Evolutionary conservation across 371 early-diverging fungal species (phyloP).

Genomic region (Basidiobolus meristosporus): DNA sequence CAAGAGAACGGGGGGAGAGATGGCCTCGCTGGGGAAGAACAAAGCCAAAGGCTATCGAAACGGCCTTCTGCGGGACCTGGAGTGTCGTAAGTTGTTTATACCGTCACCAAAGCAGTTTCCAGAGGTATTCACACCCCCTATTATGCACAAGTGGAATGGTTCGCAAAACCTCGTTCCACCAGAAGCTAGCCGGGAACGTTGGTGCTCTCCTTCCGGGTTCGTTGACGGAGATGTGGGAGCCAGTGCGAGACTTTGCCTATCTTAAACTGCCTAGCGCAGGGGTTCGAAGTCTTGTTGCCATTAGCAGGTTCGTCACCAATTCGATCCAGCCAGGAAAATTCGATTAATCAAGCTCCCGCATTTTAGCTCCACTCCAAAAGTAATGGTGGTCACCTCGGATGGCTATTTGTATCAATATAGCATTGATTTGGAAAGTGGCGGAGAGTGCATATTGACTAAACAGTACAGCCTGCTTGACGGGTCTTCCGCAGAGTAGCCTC

Average conservation of each 20-base stretch:
- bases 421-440: slow-evolving; percentile 78
- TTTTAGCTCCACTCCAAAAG: slow-evolving; percentile 45
- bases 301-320: slow-evolving; percentile 31
- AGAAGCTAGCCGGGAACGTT: slow-evolving; percentile 18
- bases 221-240: slow-evolving; percentile 87
- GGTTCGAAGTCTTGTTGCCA: slow-evolving; percentile 59
- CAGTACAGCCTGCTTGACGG: too few relatives aligned
- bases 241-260: slow-evolving; percentile 81
- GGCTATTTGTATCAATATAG: slow-evolving; percentile 82
- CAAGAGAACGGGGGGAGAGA: neutral
- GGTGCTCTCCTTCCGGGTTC: slow-evolving; percentile 71
- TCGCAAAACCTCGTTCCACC: slow-evolving; percentile 31
- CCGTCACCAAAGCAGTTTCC: too few relatives aligned
- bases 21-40: neutral
- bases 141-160: slow-evolving; percentile 26
- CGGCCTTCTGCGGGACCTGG: slow-evolving; percentile 3
- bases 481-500: too few relatives aligned
- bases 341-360: neutral
- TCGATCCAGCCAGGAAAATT: neutral
- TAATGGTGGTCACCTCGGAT: slow-evolving; percentile 81
- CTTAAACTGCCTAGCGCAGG: slow-evolving; percentile 71
- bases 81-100: too few relatives aligned
- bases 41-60: neutral
- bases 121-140: too few relatives aligned
- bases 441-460: slow-evolving; percentile 72